Percentiles rank a stretch among this genome's conserved stretches.
Conservation (phyloP, 306 rosid genomes). For the Mucuna pruriens region DNA sequence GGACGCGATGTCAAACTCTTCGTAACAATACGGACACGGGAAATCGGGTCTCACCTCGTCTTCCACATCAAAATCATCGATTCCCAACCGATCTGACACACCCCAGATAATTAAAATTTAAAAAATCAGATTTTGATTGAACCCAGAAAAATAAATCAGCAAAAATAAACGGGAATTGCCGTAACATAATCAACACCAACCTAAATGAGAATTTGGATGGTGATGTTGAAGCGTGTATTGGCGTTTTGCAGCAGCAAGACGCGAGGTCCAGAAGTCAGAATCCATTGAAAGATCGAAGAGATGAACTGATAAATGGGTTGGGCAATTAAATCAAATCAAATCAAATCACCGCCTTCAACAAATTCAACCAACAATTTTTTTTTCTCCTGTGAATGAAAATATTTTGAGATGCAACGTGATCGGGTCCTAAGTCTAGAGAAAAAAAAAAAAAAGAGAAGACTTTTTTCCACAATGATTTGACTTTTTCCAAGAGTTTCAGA, state of each 20-base stretch:
- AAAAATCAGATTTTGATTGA: conserved; percentile 31
- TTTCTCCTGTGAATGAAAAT: conserved; percentile 1
- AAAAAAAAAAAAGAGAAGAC: neutral
- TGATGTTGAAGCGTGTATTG: conserved; percentile 76
- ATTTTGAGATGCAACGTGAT: conserved; percentile 29
- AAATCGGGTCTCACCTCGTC: conserved; percentile 92
- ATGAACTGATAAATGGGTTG: neutral
- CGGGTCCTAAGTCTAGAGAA: conserved; percentile 29
- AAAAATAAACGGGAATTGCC: neutral
- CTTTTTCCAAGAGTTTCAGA: conserved; percentile 43
- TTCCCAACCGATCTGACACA: conserved; percentile 78
- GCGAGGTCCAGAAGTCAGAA: conserved; percentile 94
- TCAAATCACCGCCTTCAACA: conserved; percentile 25
- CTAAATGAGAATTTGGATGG: conserved; percentile 76
- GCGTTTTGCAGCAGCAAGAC: conserved; percentile 95
- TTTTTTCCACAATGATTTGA: conserved; percentile 35
- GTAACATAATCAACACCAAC: conserved; percentile 36
- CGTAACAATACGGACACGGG: conserved; percentile 89
- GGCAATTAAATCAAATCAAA: conserved; percentile 10
- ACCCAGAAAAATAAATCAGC: neutral
- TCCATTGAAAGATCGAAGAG: conserved; percentile 71
- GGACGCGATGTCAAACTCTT: conserved; percentile 85
- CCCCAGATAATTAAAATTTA: neutral
- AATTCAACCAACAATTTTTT: neutral
- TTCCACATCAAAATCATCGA: conserved; percentile 85